These are phyloP conservation scores for Dothistroma pini DNA, from an alignment of 2,329 filamentous ascomycete species.

Conservation along the genomic window DNA sequence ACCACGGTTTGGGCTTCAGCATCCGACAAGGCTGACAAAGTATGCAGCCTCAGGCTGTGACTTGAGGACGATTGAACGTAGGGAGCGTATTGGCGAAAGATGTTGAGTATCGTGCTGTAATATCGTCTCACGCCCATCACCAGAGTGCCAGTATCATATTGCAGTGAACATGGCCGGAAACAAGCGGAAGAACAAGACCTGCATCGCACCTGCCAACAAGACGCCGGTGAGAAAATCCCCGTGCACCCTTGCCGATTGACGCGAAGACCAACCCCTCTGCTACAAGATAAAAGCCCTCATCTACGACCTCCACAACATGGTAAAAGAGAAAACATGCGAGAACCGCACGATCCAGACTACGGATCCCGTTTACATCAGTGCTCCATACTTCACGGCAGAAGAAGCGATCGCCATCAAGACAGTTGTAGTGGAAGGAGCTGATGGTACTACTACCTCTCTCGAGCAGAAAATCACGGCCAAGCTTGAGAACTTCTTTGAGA, in stretches of 20 bases:
- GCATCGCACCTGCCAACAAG: not conserved
- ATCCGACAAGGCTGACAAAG: too few relatives aligned
- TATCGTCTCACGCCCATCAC: not conserved
- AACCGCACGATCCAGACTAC: constrained; percentile 7
- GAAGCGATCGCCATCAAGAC: constrained; percentile 9
- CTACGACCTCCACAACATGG: constrained; percentile 4
- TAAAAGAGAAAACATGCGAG: not conserved
- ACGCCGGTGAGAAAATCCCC: not conserved
- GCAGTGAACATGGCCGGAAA: not conserved
- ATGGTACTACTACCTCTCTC: constrained; percentile 1
- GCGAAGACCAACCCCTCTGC: not conserved
- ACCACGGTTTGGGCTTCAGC: too few relatives aligned
- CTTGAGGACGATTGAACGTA: too few relatives aligned
- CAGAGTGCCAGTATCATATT: not conserved
- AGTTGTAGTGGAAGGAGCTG: not conserved
- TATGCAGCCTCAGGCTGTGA: too few relatives aligned
- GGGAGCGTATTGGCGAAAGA: too few relatives aligned
- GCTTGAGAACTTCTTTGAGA: constrained; percentile 16
- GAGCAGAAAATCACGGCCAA: constrained; percentile 10
- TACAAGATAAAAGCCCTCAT: constrained; percentile 3
- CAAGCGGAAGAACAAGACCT: not conserved
- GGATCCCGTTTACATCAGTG: constrained; percentile 11
- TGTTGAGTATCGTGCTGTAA: too few relatives aligned
- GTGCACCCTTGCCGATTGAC: not conserved
- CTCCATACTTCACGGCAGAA: constrained; percentile 12